Evolutionary conservation across 768 basidiomycete species (phyloP), one percentile per base, ranked within the genome.

Genomic region (Lyophyllum shimeji): DNA sequence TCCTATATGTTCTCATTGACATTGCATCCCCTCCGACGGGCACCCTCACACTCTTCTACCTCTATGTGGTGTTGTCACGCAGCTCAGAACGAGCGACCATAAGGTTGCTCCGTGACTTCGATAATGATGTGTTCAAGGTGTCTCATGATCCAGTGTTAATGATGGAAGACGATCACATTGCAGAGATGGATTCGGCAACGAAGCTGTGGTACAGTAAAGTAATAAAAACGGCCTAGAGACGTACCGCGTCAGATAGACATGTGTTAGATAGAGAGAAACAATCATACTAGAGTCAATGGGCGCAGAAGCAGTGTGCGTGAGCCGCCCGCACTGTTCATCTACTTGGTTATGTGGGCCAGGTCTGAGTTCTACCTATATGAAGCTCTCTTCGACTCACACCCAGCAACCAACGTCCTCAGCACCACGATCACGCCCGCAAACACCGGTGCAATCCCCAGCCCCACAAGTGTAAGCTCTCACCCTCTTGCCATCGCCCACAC

Each of bases 381-480:
- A n/a, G n/a, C n/a, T n/a, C n/a, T 97, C 59, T 81, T 67, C 20
- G 84, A 65, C 74, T 97, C 93, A 61, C 83, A 87, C 50, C 79
- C 77, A 3, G 84, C 83, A 0, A 90, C 82, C 46, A 94, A 68
- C 17, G 77, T 72, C 1, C 88, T 84, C 73, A 95, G 93, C 15
- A 87, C 62, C 4, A 84, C 79, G 82, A 94, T 91, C 11, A 82
- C 78, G 9, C 81, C 70, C 2, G 83, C 86, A 97, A 6, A 96
- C 9, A 95, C 80, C 0, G 95, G 95, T 0, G 83, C 92, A 43
- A 98, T 82, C 1, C 89, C 93, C 29, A 98, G 71, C 0, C 95
- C 95, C 2, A 90, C 91, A 17, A 98, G 80, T 0, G 94, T 96
- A 61, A 98, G 76, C 72, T 97, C 86, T 96, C 96, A 99, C 0